A percentile compares a stretch with the other conserved stretches of the same genome.
phyloP scores from a whole-genome alignment of 352 stramenopile genomes.

The Pythium folliculosum region DNA sequence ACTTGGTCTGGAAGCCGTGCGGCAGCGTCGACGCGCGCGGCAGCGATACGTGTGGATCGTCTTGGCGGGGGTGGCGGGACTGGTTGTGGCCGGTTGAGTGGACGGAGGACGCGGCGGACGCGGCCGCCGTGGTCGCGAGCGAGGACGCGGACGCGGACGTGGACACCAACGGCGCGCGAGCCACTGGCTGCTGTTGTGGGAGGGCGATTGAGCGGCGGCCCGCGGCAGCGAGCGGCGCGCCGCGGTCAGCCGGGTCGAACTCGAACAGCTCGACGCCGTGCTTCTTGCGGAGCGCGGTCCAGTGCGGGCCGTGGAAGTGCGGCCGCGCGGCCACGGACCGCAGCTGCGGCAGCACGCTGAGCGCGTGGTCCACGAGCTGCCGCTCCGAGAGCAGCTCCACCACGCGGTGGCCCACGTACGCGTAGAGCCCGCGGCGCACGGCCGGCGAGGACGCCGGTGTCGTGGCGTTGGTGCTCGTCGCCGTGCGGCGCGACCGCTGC shows the following conservation, averaged over 20 bases:
- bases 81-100: neutral
- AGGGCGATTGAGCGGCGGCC: neutral
- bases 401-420: slow-evolving; percentile 29
- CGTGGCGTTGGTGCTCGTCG: neutral
- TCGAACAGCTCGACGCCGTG: slow-evolving; percentile 50
- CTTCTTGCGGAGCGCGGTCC: slow-evolving; percentile 27
- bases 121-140: slow-evolving; percentile 10
- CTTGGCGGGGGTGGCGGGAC: neutral
- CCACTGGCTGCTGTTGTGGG: too few relatives aligned
- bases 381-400: slow-evolving; percentile 35
- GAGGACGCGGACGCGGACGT: neutral
- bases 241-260: slow-evolving; percentile 40
- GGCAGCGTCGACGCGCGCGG: neutral
- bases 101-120: neutral
- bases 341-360: slow-evolving; percentile 35
- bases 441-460: neutral
- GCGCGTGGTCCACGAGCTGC: slow-evolving; percentile 32
- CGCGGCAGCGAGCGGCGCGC: neutral
- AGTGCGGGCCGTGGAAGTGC: slow-evolving; percentile 34
- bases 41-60: neutral
- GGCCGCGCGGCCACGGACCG: slow-evolving; percentile 22
- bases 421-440: slow-evolving; percentile 20
- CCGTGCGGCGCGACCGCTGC: neutral
- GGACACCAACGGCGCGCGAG: neutral
- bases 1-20: slow-evolving; percentile 28